A percentile compares a stretch with the other conserved stretches of the same genome.
Evolutionary conservation across 164 flowering plant genomes (phyloP).

Genomic region (Magnolia kwangsiensis): DNA sequence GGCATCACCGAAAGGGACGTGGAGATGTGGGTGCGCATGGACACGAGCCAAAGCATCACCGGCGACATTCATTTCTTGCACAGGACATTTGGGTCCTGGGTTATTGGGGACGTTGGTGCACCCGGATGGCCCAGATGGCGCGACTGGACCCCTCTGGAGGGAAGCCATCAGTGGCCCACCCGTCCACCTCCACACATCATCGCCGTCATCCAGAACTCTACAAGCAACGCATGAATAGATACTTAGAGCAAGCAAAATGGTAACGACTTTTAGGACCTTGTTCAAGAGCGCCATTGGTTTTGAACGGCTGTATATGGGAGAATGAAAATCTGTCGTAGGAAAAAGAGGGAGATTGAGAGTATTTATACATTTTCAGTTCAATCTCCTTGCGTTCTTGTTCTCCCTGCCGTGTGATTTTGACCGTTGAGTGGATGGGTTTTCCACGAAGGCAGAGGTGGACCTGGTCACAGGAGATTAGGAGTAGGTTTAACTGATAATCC

Average conservation of each 20-base stretch:
- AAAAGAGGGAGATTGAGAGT: too few species aligned
- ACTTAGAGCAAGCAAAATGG: constrained; percentile 5
- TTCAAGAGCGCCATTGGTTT: constrained; percentile 4
- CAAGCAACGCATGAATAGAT: constrained; percentile 14
- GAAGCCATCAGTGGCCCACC: constrained; percentile 19
- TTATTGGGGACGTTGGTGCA: constrained; percentile 30
- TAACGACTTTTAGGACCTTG: constrained; percentile 5
- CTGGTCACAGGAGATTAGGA: constrained; percentile 11
- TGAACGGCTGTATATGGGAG: background rate
- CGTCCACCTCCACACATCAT: constrained; percentile 15
- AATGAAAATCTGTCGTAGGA: too few species aligned
- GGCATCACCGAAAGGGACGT: too few species aligned
- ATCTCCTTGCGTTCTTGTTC: too few species aligned
- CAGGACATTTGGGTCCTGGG: constrained; percentile 28
- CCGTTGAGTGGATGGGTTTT: too few species aligned
- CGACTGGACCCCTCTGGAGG: constrained; percentile 29
- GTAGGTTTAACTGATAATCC: too few species aligned
- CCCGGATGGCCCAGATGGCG: constrained; percentile 28
- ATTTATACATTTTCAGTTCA: too few species aligned
- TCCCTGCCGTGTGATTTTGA: too few species aligned
- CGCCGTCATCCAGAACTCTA: constrained; percentile 18
- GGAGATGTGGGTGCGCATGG: constrained; percentile 5
- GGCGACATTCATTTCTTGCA: constrained; percentile 24
- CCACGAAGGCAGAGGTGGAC: constrained; percentile 4
- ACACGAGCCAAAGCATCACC: constrained; percentile 14